These are phyloP conservation scores for Xylona heveae DNA, from an alignment of 495 filamentous ascomycete species.

Conservation along the genomic window DNA sequence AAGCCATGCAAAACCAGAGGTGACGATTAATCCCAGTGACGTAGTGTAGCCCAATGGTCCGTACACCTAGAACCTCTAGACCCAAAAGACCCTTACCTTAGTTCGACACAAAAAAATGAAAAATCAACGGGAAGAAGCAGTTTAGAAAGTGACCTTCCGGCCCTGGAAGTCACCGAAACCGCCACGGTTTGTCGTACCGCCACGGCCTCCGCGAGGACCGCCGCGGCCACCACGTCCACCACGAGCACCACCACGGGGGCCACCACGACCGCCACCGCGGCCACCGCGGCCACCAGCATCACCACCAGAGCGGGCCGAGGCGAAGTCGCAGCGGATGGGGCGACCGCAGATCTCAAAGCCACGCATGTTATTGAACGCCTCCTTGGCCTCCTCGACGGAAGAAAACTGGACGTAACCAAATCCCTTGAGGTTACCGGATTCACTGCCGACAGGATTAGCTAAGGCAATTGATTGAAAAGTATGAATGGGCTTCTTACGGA, in stretches of 20 bases:
- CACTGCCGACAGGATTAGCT: conserved; percentile 29
- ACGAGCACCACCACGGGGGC: conserved; percentile 29
- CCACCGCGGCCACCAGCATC: conserved; percentile 22
- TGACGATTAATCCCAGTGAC: too few relatives aligned
- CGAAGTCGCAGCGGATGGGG: conserved; percentile 73
- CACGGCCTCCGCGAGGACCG: conserved; percentile 24
- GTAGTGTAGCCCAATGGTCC: too few relatives aligned
- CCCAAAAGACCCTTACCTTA: too few relatives aligned
- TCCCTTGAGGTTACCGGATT: conserved; percentile 74
- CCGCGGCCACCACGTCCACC: conserved; percentile 28
- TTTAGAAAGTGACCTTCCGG: conserved; percentile 77
- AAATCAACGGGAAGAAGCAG: not conserved
- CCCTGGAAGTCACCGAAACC: conserved; percentile 75
- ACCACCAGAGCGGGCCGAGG: conserved; percentile 45
- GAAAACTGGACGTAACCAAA: conserved; percentile 83
- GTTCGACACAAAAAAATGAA: too few relatives aligned
- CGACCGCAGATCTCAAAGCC: conserved; percentile 63
- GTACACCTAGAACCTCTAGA: too few relatives aligned
- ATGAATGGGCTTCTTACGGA: conserved; percentile 21
- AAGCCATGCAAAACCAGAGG: too few relatives aligned
- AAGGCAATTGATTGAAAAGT: not conserved
- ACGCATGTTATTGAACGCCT: conserved; percentile 49
- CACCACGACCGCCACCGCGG: conserved; percentile 24
- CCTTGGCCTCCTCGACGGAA: conserved; percentile 68
- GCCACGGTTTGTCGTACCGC: conserved; percentile 43